phyloP scores from a whole-genome alignment of 441 rosid genomes.

The Arabidopsis hybrid region DNA sequence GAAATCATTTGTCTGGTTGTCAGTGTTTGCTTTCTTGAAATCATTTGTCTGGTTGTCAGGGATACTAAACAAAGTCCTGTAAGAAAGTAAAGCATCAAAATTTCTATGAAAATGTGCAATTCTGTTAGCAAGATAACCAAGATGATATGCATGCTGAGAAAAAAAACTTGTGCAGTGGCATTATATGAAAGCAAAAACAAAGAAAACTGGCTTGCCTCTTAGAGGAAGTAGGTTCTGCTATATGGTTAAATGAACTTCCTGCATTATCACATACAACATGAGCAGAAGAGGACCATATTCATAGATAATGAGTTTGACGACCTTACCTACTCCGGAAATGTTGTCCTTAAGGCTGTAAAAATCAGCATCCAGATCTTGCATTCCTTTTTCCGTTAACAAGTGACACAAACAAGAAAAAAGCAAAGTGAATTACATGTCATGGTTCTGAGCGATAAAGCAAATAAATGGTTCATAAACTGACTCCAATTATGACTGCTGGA shows the following conservation, averaged over 20 bases:
- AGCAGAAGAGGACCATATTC: slow-evolving; percentile 33
- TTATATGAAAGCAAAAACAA: slow-evolving; percentile 3
- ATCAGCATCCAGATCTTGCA: slow-evolving; percentile 49
- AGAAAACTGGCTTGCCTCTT: slow-evolving; percentile 56
- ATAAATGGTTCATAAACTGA: slow-evolving; percentile 13
- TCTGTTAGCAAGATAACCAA: slow-evolving; percentile 20
- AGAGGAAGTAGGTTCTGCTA: slow-evolving; percentile 50
- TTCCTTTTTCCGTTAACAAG: slow-evolving; percentile 41
- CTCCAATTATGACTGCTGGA: background rate
- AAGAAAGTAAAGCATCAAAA: slow-evolving; percentile 33
- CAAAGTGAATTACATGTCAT: slow-evolving; percentile 31
- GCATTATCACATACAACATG: slow-evolving; percentile 46
- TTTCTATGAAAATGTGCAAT: slow-evolving; percentile 24
- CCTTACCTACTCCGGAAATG: slow-evolving; percentile 38
- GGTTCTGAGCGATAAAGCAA: background rate
- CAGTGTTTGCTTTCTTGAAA: slow-evolving; percentile 42
- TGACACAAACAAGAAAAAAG: slow-evolving; percentile 20
- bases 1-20: slow-evolving; percentile 36
- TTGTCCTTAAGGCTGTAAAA: slow-evolving; percentile 31
- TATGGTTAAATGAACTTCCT: slow-evolving; percentile 53
- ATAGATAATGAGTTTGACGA: slow-evolving; percentile 33
- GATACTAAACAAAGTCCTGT: slow-evolving; percentile 44
- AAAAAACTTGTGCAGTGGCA: slow-evolving; percentile 23
- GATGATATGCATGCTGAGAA: slow-evolving; percentile 21
- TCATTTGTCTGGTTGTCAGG: slow-evolving; percentile 42